Conservation (phyloP, 179 eudicot species). For the Spergularia azorica region DNA sequence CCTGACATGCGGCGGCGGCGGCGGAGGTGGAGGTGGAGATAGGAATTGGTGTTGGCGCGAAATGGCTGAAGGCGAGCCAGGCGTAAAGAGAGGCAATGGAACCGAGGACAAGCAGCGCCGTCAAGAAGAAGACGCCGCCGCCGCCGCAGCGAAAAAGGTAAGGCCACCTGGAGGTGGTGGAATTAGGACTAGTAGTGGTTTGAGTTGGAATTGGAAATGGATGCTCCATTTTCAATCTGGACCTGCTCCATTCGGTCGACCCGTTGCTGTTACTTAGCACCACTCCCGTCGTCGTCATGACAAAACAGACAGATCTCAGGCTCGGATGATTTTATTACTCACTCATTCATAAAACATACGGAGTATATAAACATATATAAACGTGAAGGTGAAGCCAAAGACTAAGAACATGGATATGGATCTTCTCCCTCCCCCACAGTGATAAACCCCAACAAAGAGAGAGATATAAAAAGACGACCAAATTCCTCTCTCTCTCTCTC, state of each 20-base stretch:
- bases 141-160: not conserved
- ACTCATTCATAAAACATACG: no score
- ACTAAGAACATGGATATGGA: no score
- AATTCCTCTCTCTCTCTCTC: no score
- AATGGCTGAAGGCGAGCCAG: slow-evolving; percentile 56
- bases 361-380: no score
- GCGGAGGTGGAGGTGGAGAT: slow-evolving; percentile 30
- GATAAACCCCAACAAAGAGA: no score
- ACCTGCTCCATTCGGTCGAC: no score
- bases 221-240: slow-evolving; percentile 13
- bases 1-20: slow-evolving; percentile 46
- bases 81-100: slow-evolving; percentile 57
- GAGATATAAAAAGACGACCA: no score
- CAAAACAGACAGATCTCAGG: not conserved
- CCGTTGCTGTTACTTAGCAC: no score
- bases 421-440: no score
- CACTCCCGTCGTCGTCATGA: not conserved
- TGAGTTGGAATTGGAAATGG: not conserved
- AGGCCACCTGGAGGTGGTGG: not conserved
- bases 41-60: slow-evolving; percentile 34
- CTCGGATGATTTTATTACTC: not conserved
- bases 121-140: slow-evolving; percentile 38
- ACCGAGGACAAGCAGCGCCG: slow-evolving; percentile 45
- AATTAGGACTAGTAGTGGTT: not conserved
- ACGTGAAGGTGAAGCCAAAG: no score